phyloP scores from a whole-genome alignment of 768 basidiomycete species.

The Boletus eberwhitei region DNA sequence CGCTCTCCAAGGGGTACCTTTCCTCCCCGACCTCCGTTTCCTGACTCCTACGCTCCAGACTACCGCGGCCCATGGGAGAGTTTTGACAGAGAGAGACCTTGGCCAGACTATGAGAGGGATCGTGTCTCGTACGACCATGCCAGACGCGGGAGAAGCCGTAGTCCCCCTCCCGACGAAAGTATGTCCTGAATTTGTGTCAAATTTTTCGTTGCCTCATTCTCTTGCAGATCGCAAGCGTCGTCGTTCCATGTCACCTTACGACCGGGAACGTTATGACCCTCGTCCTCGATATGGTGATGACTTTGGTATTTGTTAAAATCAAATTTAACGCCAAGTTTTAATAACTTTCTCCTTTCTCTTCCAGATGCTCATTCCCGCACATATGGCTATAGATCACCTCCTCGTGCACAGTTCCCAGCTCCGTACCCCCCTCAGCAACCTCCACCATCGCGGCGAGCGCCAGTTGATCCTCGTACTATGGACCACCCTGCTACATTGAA shows the following conservation, averaged over 20 bases:
- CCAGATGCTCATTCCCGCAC: constrained; percentile 63
- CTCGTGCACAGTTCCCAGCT: constrained; percentile 48
- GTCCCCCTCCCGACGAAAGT: constrained; percentile 71
- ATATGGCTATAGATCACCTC: constrained; percentile 62
- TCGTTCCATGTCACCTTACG: constrained; percentile 70
- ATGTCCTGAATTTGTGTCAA: constrained; percentile 9
- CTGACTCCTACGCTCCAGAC: constrained; percentile 58
- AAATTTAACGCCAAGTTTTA: background rate
- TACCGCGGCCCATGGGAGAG: constrained; percentile 64
- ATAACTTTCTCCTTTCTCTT: constrained; percentile 7
- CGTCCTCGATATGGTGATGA: constrained; percentile 80
- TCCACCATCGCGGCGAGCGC: constrained; percentile 55
- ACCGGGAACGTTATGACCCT: constrained; percentile 79
- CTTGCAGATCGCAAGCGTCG: constrained; percentile 68
- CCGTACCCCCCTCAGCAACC: constrained; percentile 41
- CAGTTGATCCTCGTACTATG: constrained; percentile 76
- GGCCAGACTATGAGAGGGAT: constrained; percentile 66
- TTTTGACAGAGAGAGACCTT: constrained; percentile 69
- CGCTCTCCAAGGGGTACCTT: constrained; percentile 63
- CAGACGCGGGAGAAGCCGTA: constrained; percentile 73
- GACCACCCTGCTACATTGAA: constrained; percentile 80
- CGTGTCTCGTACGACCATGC: constrained; percentile 64
- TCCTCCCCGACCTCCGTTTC: constrained; percentile 51
- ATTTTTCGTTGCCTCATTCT: constrained; percentile 6
- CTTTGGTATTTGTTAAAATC: constrained; percentile 51